phyloP scores from a whole-genome alignment of 1,139 yeast genomes.

The Blastobotrys illinoisensis region DNA sequence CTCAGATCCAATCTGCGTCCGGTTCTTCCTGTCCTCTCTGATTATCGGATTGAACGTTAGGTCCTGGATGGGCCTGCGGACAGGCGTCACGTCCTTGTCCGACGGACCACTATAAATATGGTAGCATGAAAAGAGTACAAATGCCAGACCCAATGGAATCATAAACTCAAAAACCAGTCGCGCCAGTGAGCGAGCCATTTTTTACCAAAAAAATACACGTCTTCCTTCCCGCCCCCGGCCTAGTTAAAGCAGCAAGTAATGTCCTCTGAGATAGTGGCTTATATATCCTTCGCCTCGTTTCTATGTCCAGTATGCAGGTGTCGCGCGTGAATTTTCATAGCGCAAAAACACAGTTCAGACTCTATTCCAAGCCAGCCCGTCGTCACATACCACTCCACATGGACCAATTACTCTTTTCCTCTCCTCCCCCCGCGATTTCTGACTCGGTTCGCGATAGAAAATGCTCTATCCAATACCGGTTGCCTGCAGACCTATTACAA shows the following conservation, averaged over 20 bases:
- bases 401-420: too few species aligned
- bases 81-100: background rate
- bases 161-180: background rate
- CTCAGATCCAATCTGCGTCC: slow-evolving; percentile 42
- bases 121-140: background rate
- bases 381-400: background rate
- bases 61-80: slow-evolving; percentile 13
- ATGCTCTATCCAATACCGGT: too few species aligned
- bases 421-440: too few species aligned
- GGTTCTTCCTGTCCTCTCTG: slow-evolving; percentile 22
- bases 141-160: background rate
- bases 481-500: too few species aligned
- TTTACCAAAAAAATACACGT: background rate
- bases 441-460: too few species aligned
- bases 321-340: background rate
- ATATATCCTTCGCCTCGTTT: background rate
- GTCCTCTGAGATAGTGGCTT: background rate
- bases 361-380: background rate
- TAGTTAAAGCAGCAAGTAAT: too few species aligned
- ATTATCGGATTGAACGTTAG: slow-evolving; percentile 24
- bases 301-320: background rate
- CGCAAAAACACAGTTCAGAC: background rate
- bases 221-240: background rate
- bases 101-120: background rate
- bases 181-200: background rate